phyloP scores from a whole-genome alignment of 352 stramenopile species.

The Pythium oligandrum region DNA sequence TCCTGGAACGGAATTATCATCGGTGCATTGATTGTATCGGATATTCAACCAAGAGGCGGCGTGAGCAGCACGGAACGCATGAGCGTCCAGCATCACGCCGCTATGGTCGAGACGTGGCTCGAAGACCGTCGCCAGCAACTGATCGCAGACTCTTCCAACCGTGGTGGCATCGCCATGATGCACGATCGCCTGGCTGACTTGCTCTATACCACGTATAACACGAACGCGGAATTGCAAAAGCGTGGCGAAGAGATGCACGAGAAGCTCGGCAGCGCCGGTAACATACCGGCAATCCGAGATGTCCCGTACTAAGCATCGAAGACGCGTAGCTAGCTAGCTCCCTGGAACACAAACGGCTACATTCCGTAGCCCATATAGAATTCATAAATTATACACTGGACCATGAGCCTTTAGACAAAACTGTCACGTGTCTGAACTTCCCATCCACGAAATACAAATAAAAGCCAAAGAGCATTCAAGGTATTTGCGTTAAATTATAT shows the following conservation, averaged over 20 bases:
- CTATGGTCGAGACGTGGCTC: slow-evolving; percentile 14
- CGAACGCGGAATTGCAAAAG: slow-evolving; percentile 10
- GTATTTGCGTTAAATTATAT: no score
- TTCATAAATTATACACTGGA: no score
- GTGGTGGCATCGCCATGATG: slow-evolving; percentile 2
- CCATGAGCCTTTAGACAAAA: no score
- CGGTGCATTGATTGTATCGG: slow-evolving; percentile 51
- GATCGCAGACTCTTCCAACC: neutral
- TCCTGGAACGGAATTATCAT: slow-evolving; percentile 44
- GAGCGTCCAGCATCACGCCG: slow-evolving; percentile 5
- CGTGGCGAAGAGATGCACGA: slow-evolving; percentile 14
- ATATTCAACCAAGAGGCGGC: slow-evolving; percentile 29
- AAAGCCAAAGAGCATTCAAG: no score
- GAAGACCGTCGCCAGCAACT: slow-evolving; percentile 12
- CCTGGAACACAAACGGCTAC: no score
- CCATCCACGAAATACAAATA: no score
- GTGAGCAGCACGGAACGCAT: slow-evolving; percentile 8
- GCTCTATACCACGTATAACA: slow-evolving; percentile 18
- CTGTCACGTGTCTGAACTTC: no score
- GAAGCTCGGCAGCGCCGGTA: neutral
- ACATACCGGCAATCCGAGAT: no score
- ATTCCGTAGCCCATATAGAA: no score
- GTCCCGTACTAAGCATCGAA: no score
- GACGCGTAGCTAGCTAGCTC: no score
- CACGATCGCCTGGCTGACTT: slow-evolving; percentile 17